These are phyloP conservation scores for Fusarium ramigenum DNA, from an alignment of 2,329 filamentous ascomycete genomes.

Conservation along the genomic window DNA sequence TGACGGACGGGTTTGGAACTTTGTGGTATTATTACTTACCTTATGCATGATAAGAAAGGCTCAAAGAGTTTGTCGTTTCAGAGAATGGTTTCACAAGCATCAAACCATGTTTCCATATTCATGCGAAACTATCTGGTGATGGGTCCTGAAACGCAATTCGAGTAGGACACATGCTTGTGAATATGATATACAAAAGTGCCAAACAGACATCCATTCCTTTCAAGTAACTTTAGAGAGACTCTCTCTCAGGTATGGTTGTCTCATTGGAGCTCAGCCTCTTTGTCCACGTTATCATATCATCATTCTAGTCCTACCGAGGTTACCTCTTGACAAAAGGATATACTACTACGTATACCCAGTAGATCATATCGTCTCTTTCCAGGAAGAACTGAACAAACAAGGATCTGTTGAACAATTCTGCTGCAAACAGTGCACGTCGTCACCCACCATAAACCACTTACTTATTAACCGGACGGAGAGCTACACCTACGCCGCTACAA, in stretches of 20 bases:
- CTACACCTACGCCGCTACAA: conserved; percentile 16
- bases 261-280: conserved; percentile 10
- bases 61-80: conserved; percentile 19
- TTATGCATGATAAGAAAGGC: not conserved
- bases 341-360: too few species aligned
- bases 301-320: not conserved
- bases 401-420: not conserved
- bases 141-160: conserved; percentile 21
- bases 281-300: conserved; percentile 9
- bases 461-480: not conserved
- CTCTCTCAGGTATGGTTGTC: not conserved
- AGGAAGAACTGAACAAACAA: not conserved
- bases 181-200: conserved; percentile 7
- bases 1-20: not conserved
- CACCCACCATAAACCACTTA: conserved; percentile 8
- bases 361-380: not conserved
- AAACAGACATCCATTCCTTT: conserved; percentile 2
- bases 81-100: conserved; percentile 24
- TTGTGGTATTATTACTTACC: not conserved
- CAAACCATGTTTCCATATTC: conserved; percentile 1
- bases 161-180: conserved; percentile 6
- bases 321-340: not conserved
- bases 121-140: conserved; percentile 11
- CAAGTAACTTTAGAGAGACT: not conserved
- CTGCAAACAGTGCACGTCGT: conserved; percentile 27